Evolutionary conservation across 306 rosid genomes (phyloP), one percentile per base, ranked within the genome.

Genomic region (Acacia acuminata): DNA sequence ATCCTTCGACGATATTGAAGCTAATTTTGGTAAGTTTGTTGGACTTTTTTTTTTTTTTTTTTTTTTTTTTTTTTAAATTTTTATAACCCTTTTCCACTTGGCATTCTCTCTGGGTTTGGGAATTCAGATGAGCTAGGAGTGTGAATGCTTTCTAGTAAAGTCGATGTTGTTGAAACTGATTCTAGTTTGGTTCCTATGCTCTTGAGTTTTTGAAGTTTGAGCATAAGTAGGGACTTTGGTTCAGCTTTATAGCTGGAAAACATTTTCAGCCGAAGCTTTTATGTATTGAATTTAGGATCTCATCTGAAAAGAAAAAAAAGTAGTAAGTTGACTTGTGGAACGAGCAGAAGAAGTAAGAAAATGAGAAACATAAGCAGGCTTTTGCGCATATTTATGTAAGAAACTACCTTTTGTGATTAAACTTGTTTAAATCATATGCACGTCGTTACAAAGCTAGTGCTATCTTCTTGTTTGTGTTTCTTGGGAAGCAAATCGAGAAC

Each of bases 1-100:
- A 64, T 94, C 99, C 50, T 94, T 94, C 86, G 97, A 91, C 67
- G 98, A 91, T 84, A 85, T 94, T 66, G 99, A 94, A 87, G 97
- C 99, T 84, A 92, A 87, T 92, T 96, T 96, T 83, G 93, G 99
- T 96, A 76, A 87, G 97, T 85, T 86, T 82, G 66, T 44, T 4
- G 38, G 34, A 10, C 25, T 40, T 48, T 45, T 15, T 36, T n/a
- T 24, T 9, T 7, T 20, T 6, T 7, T n/a, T n/a, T n/a, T n/a
- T n/a, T n/a, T n/a, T n/a, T n/a, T n/a, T n/a, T n/a, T n/a, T n/a
- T n/a, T n/a, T n/a, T n/a, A n/a, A n/a, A n/a, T n/a, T n/a, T n/a
- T n/a, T n/a, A n/a, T n/a, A 11, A 7, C 10, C 12, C 34, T 70
- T 22, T 43, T 70, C 34, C 25, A 71, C 43, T 43, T 14, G 15